Base-by-base conservation (phyloP, 139 green algal species). In the Chlamydomonas sp. region DNA sequence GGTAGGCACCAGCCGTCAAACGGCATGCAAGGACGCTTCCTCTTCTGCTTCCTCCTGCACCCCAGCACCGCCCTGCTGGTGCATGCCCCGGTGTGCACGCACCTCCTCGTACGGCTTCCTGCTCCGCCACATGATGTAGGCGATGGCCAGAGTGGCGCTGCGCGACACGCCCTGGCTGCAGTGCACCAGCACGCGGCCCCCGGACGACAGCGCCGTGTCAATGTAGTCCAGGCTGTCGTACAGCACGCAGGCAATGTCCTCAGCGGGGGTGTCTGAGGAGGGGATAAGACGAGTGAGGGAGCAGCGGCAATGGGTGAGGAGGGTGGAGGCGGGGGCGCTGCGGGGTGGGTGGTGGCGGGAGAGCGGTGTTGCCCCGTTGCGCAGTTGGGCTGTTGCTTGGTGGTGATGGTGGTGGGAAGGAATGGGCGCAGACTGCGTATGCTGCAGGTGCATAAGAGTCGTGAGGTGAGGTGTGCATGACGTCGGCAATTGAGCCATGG, bases 181-280 rank as follows among this genome's bases (percentile, higher is more conserved):
- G 77, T 93, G 90, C 63, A 95, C 90, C 62, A 99, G 92, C 78
- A 99, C 95, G 14, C 86, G 88, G 10, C 97, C 97, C 18, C 87
- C 86, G 2, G n/a, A 18, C 62, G 76, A 68, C 6, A 90, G 80
- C 57, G 91, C 95, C 18, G 83, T 90, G 78, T 99, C 95, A 5
- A 99, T 98, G 90, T 97, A 99, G 87, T 99, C 96, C 84, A 99
- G 97, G 0, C 96, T 95, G 75, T 99, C 96, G 88, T 99, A 99
- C 76, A 99, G 85, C 5, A 99, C 93, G 63, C 92, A 94, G 16
- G 93, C 76, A 20, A 99, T 98, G 93, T 99, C 98, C 89, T 99
- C 97, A 3, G 84, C 90, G 1, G 96, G 96, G 0, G 89, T 96
- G 89, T 99, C 96, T 96, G 91, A 81, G 89, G 62, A 16, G 74